A percentile compares a stretch with the other conserved stretches of the same genome.
Evolutionary conservation across 2,329 filamentous ascomycete genomes (phyloP).

Genomic region (Neofusicoccum laricinum): DNA sequence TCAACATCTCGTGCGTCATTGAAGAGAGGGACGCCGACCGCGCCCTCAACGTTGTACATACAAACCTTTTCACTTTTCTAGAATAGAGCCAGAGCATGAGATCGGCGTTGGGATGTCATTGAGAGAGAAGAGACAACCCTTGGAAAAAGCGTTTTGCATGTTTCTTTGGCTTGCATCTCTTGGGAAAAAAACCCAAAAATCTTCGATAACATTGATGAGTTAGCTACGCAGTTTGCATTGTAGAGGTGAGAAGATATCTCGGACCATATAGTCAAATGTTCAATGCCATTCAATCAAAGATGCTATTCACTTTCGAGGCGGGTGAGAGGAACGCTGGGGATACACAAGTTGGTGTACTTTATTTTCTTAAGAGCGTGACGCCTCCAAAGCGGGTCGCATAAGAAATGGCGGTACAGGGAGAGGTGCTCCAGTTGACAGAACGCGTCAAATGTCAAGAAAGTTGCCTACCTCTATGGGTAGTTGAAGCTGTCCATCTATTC

Average conservation of each 20-base stretch:
- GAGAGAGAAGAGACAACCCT: background rate
- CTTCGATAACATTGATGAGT: background rate
- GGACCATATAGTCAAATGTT: background rate
- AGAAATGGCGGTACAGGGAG: too few species aligned
- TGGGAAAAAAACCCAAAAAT: background rate
- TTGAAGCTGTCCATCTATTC: too few species aligned
- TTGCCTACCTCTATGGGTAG: too few species aligned
- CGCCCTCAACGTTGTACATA: conserved; percentile 94
- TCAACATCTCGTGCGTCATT: conserved; percentile 98
- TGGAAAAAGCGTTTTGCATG: background rate
- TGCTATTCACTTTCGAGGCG: background rate
- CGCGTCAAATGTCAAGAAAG: too few species aligned
- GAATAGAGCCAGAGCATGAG: conserved; percentile 54
- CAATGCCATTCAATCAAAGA: background rate
- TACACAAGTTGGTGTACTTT: too few species aligned
- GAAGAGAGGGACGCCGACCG: conserved; percentile 86
- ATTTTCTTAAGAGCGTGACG: too few species aligned
- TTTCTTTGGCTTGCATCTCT: background rate
- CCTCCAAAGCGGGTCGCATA: too few species aligned
- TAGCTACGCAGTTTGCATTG: background rate
- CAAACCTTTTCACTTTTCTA: conserved; percentile 92
- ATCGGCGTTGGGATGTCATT: background rate
- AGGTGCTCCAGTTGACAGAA: too few species aligned
- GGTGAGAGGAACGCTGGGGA: background rate
- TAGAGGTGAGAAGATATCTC: background rate